Evolutionary conservation across 2,329 filamentous ascomycete species (phyloP), one percentile per base, ranked within the genome.

Genomic region (Ascochyta rabiei): DNA sequence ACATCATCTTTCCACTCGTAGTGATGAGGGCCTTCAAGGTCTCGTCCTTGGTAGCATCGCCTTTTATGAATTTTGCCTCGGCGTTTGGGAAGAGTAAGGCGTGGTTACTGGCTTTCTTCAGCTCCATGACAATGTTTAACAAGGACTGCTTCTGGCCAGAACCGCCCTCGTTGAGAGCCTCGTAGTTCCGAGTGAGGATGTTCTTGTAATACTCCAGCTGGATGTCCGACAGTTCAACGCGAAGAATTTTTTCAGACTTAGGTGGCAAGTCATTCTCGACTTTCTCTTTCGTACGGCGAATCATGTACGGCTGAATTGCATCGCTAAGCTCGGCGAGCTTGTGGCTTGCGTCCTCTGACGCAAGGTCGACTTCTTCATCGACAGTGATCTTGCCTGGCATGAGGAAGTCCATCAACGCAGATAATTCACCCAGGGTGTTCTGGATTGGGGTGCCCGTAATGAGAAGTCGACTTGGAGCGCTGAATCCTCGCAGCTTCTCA

Each of bases 191-290:
- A 0, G 95, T 98, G 21, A 99, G 82, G 55, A 99, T 98, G 70
- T 98, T 98, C 78, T 98, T 98, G 81, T 99, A 99, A 75, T 97
- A 98, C 61, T 99, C 93, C 9, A 98, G 81, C 72, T 99, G 95
- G 24, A 98, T 88, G 75, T 99, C 95, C 0, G 95, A 96, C 45
- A 99, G 82, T 75, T 98, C 95, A 35, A 99, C 95, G 51, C 96
- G 91, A 72, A 99, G 96, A 63, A 99, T 99, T 80, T 98, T 99
- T 75, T 99, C 95, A 0, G 91, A 96, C 80, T 99, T 99, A 0
- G 93, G 92, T 12, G 95, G 95, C 23, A 99, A 80, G 64, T 99
- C 95, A 19, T 93, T 96, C 74, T 98, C 95, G 7, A 99, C 96
- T 52, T 95, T 97, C 71, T 96, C 91, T 76, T 99, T 99, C 16